phyloP scores from a whole-genome alignment of 768 basidiomycete genomes.

The Clathrus columnatus region DNA sequence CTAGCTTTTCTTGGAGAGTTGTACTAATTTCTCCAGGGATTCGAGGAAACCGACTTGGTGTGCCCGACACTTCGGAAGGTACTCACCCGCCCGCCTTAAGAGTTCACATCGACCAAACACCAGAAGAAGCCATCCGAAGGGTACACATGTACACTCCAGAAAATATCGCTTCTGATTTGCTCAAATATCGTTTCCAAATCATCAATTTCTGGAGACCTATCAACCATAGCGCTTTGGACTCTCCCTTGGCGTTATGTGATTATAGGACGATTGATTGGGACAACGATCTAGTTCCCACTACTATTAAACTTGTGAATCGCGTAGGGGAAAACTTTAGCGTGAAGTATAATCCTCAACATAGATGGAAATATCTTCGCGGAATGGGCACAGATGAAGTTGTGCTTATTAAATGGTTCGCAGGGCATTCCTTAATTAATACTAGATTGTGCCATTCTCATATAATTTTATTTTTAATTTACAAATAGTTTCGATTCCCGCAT shows the following conservation, averaged over 20 bases:
- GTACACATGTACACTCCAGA: slow-evolving; percentile 44
- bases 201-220: slow-evolving; percentile 59
- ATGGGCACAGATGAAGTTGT: slow-evolving; percentile 42
- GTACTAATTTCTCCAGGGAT: slow-evolving; percentile 26
- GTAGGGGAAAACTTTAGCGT: slow-evolving; percentile 47
- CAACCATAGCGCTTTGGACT: slow-evolving; percentile 35
- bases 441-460: not conserved
- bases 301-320: slow-evolving; percentile 38
- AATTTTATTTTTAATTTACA: slow-evolving; percentile 2
- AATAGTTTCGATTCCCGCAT: slow-evolving; percentile 33
- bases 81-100: slow-evolving; percentile 33
- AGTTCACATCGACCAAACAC: slow-evolving; percentile 47
- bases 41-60: slow-evolving; percentile 31
- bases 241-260: slow-evolving; percentile 45
- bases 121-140: slow-evolving; percentile 32
- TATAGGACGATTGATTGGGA: slow-evolving; percentile 35
- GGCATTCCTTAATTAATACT: not conserved
- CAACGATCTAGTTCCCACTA: slow-evolving; percentile 35
- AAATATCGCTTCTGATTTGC: slow-evolving; percentile 33
- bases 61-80: slow-evolving; percentile 27
- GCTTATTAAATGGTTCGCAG: slow-evolving; percentile 44
- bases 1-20: not conserved
- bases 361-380: slow-evolving; percentile 43
- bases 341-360: slow-evolving; percentile 36
- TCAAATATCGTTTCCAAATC: slow-evolving; percentile 45